Base-by-base conservation (phyloP, 2,329 filamentous ascomycete genomes). In the Madurella mycetomatis region DNA sequence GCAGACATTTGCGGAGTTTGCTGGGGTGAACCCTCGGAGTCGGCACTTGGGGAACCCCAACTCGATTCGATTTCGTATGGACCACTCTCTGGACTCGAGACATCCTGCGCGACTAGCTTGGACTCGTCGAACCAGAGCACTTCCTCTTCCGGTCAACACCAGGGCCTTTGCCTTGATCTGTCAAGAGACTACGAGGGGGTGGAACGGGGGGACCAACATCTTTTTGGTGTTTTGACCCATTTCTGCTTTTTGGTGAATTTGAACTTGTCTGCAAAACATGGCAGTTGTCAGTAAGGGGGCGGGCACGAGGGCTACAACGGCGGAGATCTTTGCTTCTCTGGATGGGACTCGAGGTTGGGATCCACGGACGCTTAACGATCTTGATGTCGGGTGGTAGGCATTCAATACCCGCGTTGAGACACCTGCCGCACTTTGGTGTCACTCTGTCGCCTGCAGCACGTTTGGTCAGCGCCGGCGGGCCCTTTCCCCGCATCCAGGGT, bases 381-480 rank as follows among this genome's bases (percentile, higher is more conserved):
- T 69, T 70, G 58, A 69, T 66, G 25, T 64, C 66, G 0, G 61
- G 58, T 42, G 65, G 61, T 8, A 47, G 60, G 60, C 70, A 72
- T 9, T 60, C 48, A 5, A 60, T 62, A 19, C 62, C 59, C 34
- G 59, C 60, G 47, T 57, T 59, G 11, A 57, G 52, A 51, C 70
- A 72, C 31, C 68, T 65, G 18, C 69, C 66, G 54, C 70, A 71
- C 4, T 61, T 56, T 17, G 68, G 69, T 31, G 64, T 66, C 1
- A 63, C 65, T 42, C 74, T 70, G 53, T 76, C 74, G 62, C 73
- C 73, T 76, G 54, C 17, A 51, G 43, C 48, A 39, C 12, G 39
- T 42, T 25, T n/a, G 32, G 30, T 46, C 46, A 53, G 41, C n/a
- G 25, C 32, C 25, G 31, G 49, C 52, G 53, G 46, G 17, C 42